Conservation (phyloP, 306 rosid genomes). For the Prunus salicina region DNA sequence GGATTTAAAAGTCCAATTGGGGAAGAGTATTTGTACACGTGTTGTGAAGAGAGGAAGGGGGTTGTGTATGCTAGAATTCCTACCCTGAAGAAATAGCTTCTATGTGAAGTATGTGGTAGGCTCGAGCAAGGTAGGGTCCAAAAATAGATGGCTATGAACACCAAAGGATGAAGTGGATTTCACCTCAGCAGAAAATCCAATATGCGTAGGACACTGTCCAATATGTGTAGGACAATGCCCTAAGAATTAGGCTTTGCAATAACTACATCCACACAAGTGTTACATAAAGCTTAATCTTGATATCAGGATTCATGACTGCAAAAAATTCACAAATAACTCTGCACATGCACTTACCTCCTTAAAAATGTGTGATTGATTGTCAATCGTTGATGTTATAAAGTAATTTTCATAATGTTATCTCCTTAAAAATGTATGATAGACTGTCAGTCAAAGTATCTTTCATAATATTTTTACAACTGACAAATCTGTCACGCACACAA, state of each 20-base stretch:
- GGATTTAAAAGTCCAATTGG: not conserved
- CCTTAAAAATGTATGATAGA: not conserved
- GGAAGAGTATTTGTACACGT: not conserved
- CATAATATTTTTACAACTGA: too few relatives aligned
- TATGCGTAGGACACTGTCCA: not conserved
- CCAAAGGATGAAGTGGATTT: constrained; percentile 10
- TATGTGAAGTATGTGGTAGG: not conserved
- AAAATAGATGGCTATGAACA: not conserved
- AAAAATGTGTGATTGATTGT: too few relatives aligned
- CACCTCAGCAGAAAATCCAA: not conserved
- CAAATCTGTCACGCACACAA: too few relatives aligned
- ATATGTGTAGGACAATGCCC: not conserved
- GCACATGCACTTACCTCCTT: not conserved
- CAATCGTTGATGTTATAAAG: too few relatives aligned
- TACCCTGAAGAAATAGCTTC: not conserved
- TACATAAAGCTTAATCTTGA: not conserved
- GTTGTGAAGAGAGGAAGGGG: not conserved
- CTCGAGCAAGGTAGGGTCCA: constrained; percentile 1
- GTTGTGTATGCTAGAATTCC: not conserved
- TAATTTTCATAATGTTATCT: not conserved
- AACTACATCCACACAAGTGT: constrained; percentile 11
- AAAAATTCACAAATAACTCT: not conserved
- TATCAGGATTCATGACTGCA: not conserved
- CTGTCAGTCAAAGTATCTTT: too few relatives aligned
- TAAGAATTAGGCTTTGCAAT: constrained; percentile 14